A percentile compares a stretch with the other conserved stretches of the same genome.
Evolutionary conservation across 495 filamentous ascomycete species (phyloP).

Genomic region (Sabuloglossum arenarium): DNA sequence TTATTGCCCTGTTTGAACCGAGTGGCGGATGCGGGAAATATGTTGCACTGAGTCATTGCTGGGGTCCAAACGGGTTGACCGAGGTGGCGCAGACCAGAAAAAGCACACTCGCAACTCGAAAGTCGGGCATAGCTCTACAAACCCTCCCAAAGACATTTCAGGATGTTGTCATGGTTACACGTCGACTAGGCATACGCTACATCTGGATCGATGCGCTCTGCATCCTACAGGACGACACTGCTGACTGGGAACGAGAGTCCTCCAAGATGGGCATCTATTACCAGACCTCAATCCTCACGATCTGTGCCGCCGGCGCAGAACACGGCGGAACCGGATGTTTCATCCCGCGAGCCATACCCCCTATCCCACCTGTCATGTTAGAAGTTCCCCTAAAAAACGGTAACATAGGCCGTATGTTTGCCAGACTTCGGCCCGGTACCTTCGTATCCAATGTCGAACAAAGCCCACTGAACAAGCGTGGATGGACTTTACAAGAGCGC

Average conservation of each 20-base stretch:
- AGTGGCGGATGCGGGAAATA: not conserved
- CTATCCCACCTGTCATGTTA: not conserved
- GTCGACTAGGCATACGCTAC: not conserved
- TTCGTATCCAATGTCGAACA: not conserved
- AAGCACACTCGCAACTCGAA: not conserved
- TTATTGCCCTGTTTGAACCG: not conserved
- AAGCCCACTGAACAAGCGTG: not conserved
- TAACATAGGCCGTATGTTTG: not conserved
- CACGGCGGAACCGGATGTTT: not conserved
- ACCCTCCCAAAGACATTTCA: slow-evolving; percentile 1
- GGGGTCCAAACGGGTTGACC: not conserved
- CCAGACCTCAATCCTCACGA: not conserved
- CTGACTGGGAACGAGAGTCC: slow-evolving; percentile 1
- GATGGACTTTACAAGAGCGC: not conserved
- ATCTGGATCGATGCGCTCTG: slow-evolving; percentile 4
- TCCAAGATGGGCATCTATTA: not conserved
- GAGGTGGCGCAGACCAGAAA: not conserved
- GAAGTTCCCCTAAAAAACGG: not conserved
- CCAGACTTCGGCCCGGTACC: not conserved
- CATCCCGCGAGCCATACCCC: not conserved
- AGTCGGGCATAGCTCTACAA: not conserved
- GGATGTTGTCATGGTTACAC: not conserved
- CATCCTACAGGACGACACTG: slow-evolving; percentile 3
- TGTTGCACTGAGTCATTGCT: not conserved
- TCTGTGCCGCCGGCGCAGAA: not conserved